phyloP scores from a whole-genome alignment of 2,329 filamentous ascomycete genomes.

The Talaromyces sp. region DNA sequence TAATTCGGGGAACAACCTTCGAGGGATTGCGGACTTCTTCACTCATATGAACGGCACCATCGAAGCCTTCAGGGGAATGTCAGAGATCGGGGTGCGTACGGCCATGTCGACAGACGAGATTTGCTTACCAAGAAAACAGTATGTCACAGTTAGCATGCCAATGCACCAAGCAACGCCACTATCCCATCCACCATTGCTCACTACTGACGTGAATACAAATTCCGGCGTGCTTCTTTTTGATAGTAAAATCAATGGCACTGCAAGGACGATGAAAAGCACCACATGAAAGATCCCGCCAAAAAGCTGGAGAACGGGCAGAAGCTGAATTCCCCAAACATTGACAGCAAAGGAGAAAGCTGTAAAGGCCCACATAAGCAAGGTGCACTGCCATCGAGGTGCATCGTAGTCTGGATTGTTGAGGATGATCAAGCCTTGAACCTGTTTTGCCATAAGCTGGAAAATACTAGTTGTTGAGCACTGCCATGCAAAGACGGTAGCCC shows the following conservation, averaged over 20 bases:
- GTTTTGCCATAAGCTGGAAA: conserved; percentile 29
- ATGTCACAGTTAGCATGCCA: conserved; percentile 30
- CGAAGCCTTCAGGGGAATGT: conserved; percentile 33
- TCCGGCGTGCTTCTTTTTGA: conserved; percentile 27
- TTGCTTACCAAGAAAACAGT: conserved; percentile 24
- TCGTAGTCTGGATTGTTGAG: conserved; percentile 33
- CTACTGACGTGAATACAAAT: conserved; percentile 43
- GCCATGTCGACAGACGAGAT: neutral
- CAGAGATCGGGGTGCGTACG: neutral
- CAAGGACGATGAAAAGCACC: conserved; percentile 34
- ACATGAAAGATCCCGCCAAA: conserved; percentile 28
- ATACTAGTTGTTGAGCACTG: conserved; percentile 31
- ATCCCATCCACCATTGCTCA: conserved; percentile 44
- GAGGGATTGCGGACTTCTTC: conserved; percentile 44
- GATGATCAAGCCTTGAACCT: conserved; percentile 33
- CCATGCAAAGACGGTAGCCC: conserved; percentile 35
- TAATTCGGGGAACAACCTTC: conserved; percentile 43
- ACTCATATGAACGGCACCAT: conserved; percentile 47
- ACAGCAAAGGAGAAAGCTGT: conserved; percentile 29
- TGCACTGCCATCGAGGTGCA: conserved; percentile 37
- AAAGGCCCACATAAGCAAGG: conserved; percentile 35
- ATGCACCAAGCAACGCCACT: conserved; percentile 45
- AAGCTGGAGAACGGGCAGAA: conserved; percentile 28
- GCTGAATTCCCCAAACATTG: conserved; percentile 30
- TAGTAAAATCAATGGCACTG: conserved; percentile 33